Conservation (phyloP, 805 yeast genomes). For the Wickerhamiella slavikovae region DNA sequence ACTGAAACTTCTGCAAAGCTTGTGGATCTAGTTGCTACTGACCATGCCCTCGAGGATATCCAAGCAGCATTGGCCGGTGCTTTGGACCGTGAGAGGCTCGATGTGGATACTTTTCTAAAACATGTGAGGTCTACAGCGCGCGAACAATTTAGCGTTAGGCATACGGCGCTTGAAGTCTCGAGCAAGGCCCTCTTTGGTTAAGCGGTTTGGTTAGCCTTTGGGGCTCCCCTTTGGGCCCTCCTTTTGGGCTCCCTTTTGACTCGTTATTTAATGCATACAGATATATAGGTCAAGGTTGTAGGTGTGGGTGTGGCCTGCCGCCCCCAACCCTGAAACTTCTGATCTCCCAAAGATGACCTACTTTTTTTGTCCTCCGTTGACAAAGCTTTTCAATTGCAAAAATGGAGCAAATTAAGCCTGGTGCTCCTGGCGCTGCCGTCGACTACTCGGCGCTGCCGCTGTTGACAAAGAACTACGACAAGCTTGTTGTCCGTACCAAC, state of each 20-base stretch:
- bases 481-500: slow-evolving; percentile 82
- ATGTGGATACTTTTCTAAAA: slow-evolving; percentile 24
- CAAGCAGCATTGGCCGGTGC: slow-evolving; percentile 35
- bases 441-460: slow-evolving; percentile 94
- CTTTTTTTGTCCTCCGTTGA: no score
- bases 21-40: slow-evolving; percentile 41
- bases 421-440: slow-evolving; percentile 46
- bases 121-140: slow-evolving; percentile 36
- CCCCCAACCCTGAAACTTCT: no score
- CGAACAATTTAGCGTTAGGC: slow-evolving; percentile 35
- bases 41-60: slow-evolving; percentile 53
- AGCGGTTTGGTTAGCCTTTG: no score
- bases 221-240: no score
- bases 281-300: no score
- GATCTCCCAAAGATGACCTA: no score
- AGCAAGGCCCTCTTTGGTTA: no score
- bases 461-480: slow-evolving; percentile 81
- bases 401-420: slow-evolving; percentile 93
- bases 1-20: slow-evolving; percentile 37
- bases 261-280: no score
- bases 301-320: no score
- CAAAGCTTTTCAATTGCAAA: not conserved
- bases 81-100: slow-evolving; percentile 28
- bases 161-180: not conserved
- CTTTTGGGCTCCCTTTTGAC: no score